These are phyloP conservation scores for Rhazya stricta DNA, from an alignment of 257 asterid genomes.

Conservation along the genomic window DNA sequence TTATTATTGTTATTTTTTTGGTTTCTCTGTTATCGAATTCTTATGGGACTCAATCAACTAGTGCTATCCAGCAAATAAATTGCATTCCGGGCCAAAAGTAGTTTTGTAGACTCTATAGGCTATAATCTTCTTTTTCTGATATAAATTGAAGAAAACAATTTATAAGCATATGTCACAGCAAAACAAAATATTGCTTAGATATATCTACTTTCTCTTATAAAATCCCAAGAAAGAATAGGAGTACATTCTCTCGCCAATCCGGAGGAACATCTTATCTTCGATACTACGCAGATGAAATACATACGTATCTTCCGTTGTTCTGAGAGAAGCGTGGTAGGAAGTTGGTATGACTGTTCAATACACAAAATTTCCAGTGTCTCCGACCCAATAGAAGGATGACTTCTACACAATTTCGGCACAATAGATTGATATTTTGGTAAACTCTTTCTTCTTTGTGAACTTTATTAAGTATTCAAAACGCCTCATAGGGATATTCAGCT, in stretches of 20 bases:
- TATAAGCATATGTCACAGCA: not conserved
- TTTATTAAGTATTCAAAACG: not conserved
- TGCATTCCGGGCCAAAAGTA: not conserved
- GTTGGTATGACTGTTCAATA: not conserved
- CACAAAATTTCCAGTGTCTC: not conserved
- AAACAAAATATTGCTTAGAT: not conserved
- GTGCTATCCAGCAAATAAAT: not conserved
- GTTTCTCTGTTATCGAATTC: not conserved
- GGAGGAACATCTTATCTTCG: not conserved
- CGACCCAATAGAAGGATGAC: not conserved
- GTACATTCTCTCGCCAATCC: not conserved
- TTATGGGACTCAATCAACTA: not conserved
- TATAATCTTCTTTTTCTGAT: not conserved
- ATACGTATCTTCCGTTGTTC: not conserved
- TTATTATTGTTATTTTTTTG: too few species aligned
- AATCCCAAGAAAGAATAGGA: not conserved
- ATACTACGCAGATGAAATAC: not conserved
- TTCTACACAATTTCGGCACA: not conserved
- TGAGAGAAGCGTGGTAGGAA: not conserved
- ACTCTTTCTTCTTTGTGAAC: not conserved
- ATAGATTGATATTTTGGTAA: not conserved
- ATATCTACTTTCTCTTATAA: not conserved
- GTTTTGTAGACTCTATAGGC: too few species aligned
- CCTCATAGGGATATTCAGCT: slow-evolving; percentile 12
- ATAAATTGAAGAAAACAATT: not conserved